Conservation (phyloP, 257 asterid genomes). For the Ocimum tenuiflorum region DNA sequence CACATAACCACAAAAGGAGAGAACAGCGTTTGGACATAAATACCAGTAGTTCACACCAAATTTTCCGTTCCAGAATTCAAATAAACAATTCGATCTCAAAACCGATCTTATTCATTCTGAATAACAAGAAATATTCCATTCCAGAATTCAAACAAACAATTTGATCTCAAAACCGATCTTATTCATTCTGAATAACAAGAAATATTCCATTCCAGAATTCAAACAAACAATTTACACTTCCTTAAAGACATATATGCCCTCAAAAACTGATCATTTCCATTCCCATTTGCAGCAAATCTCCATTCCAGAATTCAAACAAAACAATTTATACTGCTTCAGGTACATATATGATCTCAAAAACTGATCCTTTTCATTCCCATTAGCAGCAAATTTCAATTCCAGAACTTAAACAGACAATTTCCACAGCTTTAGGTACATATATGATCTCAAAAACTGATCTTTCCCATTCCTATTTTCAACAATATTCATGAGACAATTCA, state of each 20-base stretch:
- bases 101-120: too few relatives aligned
- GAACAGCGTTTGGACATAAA: background rate
- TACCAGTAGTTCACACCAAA: background rate
- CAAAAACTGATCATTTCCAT: background rate
- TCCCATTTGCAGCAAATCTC: too few relatives aligned
- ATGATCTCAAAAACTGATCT: background rate
- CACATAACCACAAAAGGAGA: background rate
- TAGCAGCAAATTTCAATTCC: too few relatives aligned
- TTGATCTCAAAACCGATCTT: too few relatives aligned
- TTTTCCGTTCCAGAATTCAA: background rate
- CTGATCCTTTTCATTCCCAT: too few relatives aligned
- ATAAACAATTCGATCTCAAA: too few relatives aligned
- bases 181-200: too few relatives aligned
- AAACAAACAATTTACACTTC: background rate
- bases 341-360: too few relatives aligned
- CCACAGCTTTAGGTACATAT: background rate
- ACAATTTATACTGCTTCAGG: too few relatives aligned
- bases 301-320: too few relatives aligned
- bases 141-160: too few relatives aligned
- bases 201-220: background rate
- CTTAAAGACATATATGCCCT: background rate
- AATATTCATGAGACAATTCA: background rate
- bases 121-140: too few relatives aligned
- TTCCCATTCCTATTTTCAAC: background rate
- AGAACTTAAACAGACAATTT: background rate